These are phyloP conservation scores for Cyberlindnera xylosilytica DNA, from an alignment of 805 yeast species.

Conservation along the genomic window DNA sequence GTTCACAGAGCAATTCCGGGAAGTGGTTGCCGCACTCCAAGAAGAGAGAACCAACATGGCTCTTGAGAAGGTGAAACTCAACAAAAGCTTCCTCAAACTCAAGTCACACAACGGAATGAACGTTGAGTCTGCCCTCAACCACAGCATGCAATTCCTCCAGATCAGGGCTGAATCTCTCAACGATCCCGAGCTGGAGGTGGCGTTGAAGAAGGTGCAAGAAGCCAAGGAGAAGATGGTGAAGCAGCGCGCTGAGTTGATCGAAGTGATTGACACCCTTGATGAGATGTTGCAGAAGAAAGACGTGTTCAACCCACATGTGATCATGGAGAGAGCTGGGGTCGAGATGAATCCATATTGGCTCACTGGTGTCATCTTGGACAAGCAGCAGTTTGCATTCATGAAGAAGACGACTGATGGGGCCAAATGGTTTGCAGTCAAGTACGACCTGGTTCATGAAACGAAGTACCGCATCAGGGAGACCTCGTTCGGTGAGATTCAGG, in stretches of 20 bases:
- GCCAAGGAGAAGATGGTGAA: not conserved
- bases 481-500: slow-evolving; percentile 28
- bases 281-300: slow-evolving; percentile 18
- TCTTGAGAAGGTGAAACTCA: not conserved
- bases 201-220: slow-evolving; percentile 3
- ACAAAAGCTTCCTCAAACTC: slow-evolving; percentile 7
- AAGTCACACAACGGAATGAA: slow-evolving; percentile 33
- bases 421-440: slow-evolving; percentile 32
- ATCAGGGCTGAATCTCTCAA: slow-evolving; percentile 18
- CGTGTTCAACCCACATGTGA: slow-evolving; percentile 26
- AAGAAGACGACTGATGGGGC: slow-evolving; percentile 16
- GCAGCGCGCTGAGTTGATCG: not conserved
- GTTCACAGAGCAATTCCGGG: slow-evolving; percentile 3
- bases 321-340: slow-evolving; percentile 23
- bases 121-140: slow-evolving; percentile 25
- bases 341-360: slow-evolving; percentile 37
- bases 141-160: slow-evolving; percentile 27
- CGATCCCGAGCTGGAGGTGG: slow-evolving; percentile 10
- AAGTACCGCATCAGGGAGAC: slow-evolving; percentile 22
- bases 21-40: slow-evolving; percentile 2
- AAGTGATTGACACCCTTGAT: slow-evolving; percentile 5
- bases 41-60: not conserved
- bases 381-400: slow-evolving; percentile 31
- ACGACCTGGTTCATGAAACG: slow-evolving; percentile 27
- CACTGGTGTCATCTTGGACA: slow-evolving; percentile 34